A percentile compares a stretch with the other conserved stretches of the same genome.
phyloP scores from a whole-genome alignment of 2,329 filamentous ascomycete genomes.

The Ophiocordyceps robertsii region DNA sequence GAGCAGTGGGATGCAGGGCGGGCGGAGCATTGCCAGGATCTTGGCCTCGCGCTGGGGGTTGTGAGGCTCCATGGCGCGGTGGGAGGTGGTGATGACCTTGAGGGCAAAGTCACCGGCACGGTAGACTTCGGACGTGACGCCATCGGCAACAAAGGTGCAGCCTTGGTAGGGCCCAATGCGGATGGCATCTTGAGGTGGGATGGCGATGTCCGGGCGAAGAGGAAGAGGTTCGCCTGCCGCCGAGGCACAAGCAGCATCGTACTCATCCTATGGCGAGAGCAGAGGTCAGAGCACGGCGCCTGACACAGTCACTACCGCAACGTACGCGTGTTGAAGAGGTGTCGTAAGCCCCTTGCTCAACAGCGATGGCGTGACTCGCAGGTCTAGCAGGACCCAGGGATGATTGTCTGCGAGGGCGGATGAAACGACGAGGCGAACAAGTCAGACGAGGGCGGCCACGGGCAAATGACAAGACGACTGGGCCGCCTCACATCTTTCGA shows the following conservation, averaged over 20 bases:
- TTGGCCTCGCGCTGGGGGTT: conserved; percentile 67
- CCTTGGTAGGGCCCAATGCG: conserved; percentile 38
- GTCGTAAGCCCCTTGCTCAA: conserved; percentile 53
- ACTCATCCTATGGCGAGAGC: conserved; percentile 37
- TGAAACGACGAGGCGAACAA: background rate
- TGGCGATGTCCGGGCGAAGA: background rate
- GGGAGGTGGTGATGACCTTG: conserved; percentile 71
- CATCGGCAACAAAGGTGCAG: conserved; percentile 45
- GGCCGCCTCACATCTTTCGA: background rate
- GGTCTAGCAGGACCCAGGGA: conserved; percentile 12
- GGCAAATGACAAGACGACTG: background rate
- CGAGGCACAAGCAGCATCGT: conserved; percentile 30
- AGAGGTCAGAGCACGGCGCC: background rate
- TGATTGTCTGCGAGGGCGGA: conserved; percentile 12
- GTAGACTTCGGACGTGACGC: conserved; percentile 76
- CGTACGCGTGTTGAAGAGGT: conserved; percentile 43
- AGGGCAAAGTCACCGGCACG: conserved; percentile 53
- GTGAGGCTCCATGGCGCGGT: conserved; percentile 64
- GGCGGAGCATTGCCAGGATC: conserved; percentile 49
- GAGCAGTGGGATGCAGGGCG: conserved; percentile 50
- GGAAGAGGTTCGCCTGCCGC: background rate
- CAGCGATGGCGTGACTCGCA: conserved; percentile 39
- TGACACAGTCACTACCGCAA: background rate
- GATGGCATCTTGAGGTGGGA: conserved; percentile 16
- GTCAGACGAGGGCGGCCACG: background rate